Percentiles rank a stretch among this genome's conserved stretches.
Evolutionary conservation across 1,284 basidiomycete genomes (phyloP).

Genomic region (Leccinum fuscescens): DNA sequence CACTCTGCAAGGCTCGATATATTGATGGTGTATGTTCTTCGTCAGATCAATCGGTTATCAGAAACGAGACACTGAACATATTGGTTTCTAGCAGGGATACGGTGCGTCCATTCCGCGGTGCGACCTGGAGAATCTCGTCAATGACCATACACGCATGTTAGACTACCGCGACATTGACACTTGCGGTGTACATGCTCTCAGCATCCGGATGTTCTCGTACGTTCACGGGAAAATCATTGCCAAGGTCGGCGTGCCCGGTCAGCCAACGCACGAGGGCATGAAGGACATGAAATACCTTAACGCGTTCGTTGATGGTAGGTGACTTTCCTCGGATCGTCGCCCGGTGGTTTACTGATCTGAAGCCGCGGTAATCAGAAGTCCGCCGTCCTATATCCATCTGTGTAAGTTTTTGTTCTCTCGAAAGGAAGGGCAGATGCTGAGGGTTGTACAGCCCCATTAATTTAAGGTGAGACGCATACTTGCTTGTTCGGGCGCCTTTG

Average conservation of each 20-base stretch:
- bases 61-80: constrained; percentile 42
- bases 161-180: constrained; percentile 52
- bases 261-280: constrained; percentile 53
- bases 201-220: constrained; percentile 44
- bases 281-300: constrained; percentile 54
- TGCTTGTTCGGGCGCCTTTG: background rate
- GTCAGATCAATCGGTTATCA: constrained; percentile 33
- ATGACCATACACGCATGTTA: constrained; percentile 20
- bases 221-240: constrained; percentile 51
- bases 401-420: constrained; percentile 37
- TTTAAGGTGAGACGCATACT: constrained; percentile 33
- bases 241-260: constrained; percentile 41
- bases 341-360: background rate
- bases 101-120: constrained; percentile 20
- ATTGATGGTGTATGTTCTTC: constrained; percentile 2
- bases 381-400: constrained; percentile 57
- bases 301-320: constrained; percentile 57
- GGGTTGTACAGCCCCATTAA: constrained; percentile 43
- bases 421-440: background rate
- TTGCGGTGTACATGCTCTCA: constrained; percentile 54
- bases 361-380: constrained; percentile 41
- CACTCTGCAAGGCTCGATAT: background rate
- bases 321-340: background rate
- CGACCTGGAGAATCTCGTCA: background rate
- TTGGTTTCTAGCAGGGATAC: constrained; percentile 43